A percentile compares a stretch with the other conserved stretches of the same genome.
phyloP scores from a whole-genome alignment of 169 alveolate species.

The Perkinsus marinus region DNA sequence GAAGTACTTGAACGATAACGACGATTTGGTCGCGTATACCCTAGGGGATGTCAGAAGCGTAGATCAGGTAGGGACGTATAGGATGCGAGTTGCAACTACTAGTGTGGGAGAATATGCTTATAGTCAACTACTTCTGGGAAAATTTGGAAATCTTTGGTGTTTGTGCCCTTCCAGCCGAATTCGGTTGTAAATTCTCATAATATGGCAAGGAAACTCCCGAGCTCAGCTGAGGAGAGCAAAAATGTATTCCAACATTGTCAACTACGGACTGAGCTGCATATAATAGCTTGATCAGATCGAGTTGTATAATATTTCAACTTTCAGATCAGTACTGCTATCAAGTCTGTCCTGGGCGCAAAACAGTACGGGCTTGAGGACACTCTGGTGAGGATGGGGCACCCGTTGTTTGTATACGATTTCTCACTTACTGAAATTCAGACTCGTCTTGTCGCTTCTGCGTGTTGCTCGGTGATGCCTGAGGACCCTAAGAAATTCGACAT shows the following conservation, averaged over 20 bases:
- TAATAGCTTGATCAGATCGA: neutral
- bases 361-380: slow-evolving; percentile 35
- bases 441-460: slow-evolving; percentile 74
- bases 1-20: neutral
- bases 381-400: neutral
- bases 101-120: too few species aligned
- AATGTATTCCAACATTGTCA: too few species aligned
- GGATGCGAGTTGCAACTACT: too few species aligned
- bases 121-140: too few species aligned
- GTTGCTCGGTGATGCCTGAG: slow-evolving; percentile 74
- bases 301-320: too few species aligned
- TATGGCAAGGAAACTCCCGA: too few species aligned
- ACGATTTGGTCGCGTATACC: slow-evolving; percentile 10
- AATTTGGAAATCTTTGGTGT: too few species aligned
- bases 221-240: too few species aligned
- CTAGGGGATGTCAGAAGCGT: slow-evolving; percentile 4
- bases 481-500: slow-evolving; percentile 77
- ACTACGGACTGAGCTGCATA: neutral
- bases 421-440: slow-evolving; percentile 36
- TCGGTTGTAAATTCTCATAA: too few species aligned
- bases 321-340: slow-evolving; percentile 14
- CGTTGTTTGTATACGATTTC: neutral
- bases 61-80: neutral
- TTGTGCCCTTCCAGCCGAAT: too few species aligned
- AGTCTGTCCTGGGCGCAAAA: slow-evolving; percentile 32